Evolutionary conservation across 108 stramenopile genomes (phyloP).

Genomic region (Stephanodiscus triporus): DNA sequence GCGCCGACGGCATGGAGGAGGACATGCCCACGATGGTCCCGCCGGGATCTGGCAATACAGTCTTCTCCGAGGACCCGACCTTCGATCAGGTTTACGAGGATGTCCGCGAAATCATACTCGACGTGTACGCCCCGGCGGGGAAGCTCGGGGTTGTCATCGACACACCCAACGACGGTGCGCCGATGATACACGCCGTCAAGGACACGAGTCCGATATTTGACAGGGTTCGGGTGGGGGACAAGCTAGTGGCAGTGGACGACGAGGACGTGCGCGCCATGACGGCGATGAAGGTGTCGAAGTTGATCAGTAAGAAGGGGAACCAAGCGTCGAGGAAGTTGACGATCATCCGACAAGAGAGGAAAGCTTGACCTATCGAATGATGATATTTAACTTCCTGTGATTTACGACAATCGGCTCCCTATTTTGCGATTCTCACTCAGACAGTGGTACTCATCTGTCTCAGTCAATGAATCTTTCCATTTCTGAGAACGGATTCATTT

Average conservation of each 20-base stretch:
- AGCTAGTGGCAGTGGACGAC: slow-evolving; percentile 86
- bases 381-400: too few relatives aligned
- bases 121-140: slow-evolving; percentile 84
- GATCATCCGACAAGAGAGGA: slow-evolving; percentile 45
- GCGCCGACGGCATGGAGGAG: slow-evolving; percentile 17
- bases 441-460: too few relatives aligned
- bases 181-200: slow-evolving; percentile 88
- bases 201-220: slow-evolving; percentile 81
- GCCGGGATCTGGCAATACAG: slow-evolving; percentile 44
- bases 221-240: slow-evolving; percentile 85
- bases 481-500: too few relatives aligned
- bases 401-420: too few relatives aligned
- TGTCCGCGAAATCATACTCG: slow-evolving; percentile 71
- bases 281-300: slow-evolving; percentile 88
- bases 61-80: slow-evolving; percentile 49
- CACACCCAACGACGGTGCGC: slow-evolving; percentile 86
- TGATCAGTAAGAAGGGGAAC: slow-evolving; percentile 82
- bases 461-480: too few relatives aligned
- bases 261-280: slow-evolving; percentile 88
- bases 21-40: background rate
- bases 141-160: slow-evolving; percentile 93
- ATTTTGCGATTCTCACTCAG: too few relatives aligned
- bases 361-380: too few relatives aligned
- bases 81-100: slow-evolving; percentile 51
- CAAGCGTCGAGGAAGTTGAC: slow-evolving; percentile 83